These are phyloP conservation scores for Miscanthus lutarioriparius DNA, from an alignment of 176 grass and related monocot genomes.

Conservation along the genomic window DNA sequence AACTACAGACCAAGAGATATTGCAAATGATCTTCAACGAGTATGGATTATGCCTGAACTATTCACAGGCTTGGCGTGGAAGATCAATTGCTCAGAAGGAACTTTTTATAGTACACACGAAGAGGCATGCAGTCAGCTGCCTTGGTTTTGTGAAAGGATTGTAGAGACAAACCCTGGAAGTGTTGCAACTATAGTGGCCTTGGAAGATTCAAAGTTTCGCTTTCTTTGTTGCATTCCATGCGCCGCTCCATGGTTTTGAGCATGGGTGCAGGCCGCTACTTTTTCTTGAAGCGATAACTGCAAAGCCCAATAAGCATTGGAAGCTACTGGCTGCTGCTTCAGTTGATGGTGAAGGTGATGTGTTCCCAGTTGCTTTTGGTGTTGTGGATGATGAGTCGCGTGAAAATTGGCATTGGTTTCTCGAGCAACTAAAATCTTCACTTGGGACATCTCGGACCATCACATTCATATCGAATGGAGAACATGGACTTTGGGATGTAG, in stretches of 20 bases:
- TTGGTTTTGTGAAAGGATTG: constrained; percentile 86
- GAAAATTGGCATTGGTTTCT: constrained; percentile 98
- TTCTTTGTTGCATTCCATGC: constrained; percentile 90
- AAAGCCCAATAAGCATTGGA: constrained; percentile 83
- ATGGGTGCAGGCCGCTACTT: constrained; percentile 83
- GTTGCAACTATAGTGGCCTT: constrained; percentile 65
- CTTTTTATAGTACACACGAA: constrained; percentile 74
- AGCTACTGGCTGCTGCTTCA: constrained; percentile 72
- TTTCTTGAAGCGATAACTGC: constrained; percentile 79
- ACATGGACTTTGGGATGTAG: constrained; percentile 72
- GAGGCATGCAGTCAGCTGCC: constrained; percentile 83
- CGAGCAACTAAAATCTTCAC: constrained; percentile 72
- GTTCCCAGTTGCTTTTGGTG: constrained; percentile 83
- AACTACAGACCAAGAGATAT: constrained; percentile 92
- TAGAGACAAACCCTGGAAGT: constrained; percentile 89
- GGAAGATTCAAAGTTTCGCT: constrained; percentile 79
- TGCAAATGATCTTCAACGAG: constrained; percentile 81
- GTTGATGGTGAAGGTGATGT: constrained; percentile 78
- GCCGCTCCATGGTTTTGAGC: constrained; percentile 85
- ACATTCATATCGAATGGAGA: constrained; percentile 92
- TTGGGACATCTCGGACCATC: constrained; percentile 47
- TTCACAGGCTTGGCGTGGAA: constrained; percentile 95
- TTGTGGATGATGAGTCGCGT: constrained; percentile 62
- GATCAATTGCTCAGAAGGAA: constrained; percentile 88
- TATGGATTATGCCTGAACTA: constrained; percentile 90